Conservation (phyloP, 1,284 basidiomycete species). For the Rhodotorula sp. region DNA sequence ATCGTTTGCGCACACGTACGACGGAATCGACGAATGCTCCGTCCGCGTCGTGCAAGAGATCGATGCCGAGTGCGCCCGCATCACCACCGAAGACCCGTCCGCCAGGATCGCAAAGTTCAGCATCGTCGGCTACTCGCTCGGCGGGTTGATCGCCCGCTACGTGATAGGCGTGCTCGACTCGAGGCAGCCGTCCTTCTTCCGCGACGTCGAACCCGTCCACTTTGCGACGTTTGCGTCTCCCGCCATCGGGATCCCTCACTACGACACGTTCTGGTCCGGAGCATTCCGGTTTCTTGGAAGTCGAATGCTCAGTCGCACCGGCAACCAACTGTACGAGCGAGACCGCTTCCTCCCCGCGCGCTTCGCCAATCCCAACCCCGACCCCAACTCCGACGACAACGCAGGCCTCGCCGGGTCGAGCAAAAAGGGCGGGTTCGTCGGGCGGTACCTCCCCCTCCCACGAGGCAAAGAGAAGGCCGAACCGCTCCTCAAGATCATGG, state of each 20-base stretch:
- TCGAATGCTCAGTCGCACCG: conserved; percentile 73
- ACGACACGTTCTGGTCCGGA: conserved; percentile 61
- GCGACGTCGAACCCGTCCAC: conserved; percentile 65
- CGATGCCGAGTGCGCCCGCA: conserved; percentile 51
- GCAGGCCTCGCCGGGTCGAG: not conserved
- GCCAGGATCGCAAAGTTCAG: conserved; percentile 65
- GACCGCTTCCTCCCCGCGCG: conserved; percentile 64
- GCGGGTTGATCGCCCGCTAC: conserved; percentile 75
- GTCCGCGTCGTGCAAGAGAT: conserved; percentile 67
- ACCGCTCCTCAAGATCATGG: conserved; percentile 76
- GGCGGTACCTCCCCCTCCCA: not conserved
- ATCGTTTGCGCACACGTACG: conserved; percentile 60
- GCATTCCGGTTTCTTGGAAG: conserved; percentile 65
- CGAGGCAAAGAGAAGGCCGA: conserved; percentile 55
- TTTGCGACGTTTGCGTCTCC: conserved; percentile 82
- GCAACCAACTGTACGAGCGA: conserved; percentile 71
- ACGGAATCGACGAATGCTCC: conserved; percentile 67
- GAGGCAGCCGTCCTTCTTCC: conserved; percentile 61
- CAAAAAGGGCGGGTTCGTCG: not conserved
- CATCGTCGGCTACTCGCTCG: conserved; percentile 74
- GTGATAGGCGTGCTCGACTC: conserved; percentile 69
- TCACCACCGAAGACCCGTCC: conserved; percentile 51
- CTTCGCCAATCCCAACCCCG: conserved; percentile 4
- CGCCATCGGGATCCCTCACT: conserved; percentile 60
- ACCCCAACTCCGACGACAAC: not conserved